These are phyloP conservation scores for Ganoderma meredithae DNA, from an alignment of 1,284 basidiomycete genomes.

Conservation along the genomic window DNA sequence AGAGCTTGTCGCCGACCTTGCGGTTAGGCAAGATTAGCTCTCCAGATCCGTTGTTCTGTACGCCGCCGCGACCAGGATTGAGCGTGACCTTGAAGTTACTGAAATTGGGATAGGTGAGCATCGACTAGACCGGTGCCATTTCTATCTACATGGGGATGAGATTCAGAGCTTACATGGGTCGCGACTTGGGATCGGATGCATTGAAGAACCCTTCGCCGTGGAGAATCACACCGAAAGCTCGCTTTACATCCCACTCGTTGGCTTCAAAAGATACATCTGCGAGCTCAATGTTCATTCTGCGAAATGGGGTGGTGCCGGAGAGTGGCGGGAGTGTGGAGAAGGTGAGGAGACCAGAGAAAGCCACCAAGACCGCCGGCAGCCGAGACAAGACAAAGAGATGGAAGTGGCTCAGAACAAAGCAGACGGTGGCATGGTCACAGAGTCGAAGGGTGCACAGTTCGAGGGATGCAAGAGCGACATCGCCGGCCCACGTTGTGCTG, in stretches of 20 bases:
- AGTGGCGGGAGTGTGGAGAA: too few species aligned
- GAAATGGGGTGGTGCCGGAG: not conserved
- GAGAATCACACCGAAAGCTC: slow-evolving; percentile 58
- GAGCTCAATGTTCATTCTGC: slow-evolving; percentile 57
- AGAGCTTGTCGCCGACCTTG: slow-evolving; percentile 54
- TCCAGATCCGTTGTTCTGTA: slow-evolving; percentile 67
- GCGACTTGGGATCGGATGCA: slow-evolving; percentile 42
- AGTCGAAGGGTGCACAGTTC: not conserved
- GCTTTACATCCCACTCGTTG: slow-evolving; percentile 63
- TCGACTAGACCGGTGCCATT: too few species aligned
- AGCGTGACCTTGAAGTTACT: slow-evolving; percentile 66
- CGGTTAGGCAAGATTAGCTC: slow-evolving; percentile 54
- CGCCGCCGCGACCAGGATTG: slow-evolving; percentile 55
- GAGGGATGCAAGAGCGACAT: not conserved
- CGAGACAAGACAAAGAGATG: not conserved
- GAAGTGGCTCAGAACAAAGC: slow-evolving; percentile 24
- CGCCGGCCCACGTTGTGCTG: not conserved
- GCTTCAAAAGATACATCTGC: slow-evolving; percentile 53
- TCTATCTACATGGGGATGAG: too few species aligned
- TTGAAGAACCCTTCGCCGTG: slow-evolving; percentile 61
- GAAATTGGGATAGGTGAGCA: not conserved
- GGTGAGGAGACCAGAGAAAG: too few species aligned
- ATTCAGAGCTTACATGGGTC: slow-evolving; percentile 39
- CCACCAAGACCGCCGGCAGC: not conserved
- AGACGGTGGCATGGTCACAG: not conserved